Evolutionary conservation across 83 land plant species (phyloP), one percentile per base, ranked within the genome.

Genomic region (Thuja plicata): DNA sequence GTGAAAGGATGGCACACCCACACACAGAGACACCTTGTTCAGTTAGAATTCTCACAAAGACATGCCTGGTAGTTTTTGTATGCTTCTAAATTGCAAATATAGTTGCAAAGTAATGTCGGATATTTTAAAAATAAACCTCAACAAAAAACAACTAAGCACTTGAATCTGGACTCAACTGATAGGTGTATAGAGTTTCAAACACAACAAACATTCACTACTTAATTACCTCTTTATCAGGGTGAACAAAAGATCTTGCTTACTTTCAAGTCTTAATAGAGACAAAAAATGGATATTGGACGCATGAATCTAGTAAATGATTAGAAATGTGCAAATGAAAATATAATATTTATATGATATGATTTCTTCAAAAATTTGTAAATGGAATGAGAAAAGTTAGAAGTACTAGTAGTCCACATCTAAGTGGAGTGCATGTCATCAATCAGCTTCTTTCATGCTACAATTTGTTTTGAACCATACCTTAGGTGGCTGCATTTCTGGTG

Each of bases 401-500:
- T 10, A 40, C 41, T 48, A n/a, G 10, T 24, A 2, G 43, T 81
- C 84, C 27, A 45, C n/a, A 81, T 9, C 15, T 17, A 45, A 43
- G 34, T 43, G 30, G 0, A 45, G 27, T 43, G 9, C 52, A 82
- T 24, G 77, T 45, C n/a, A 16, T 83, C 6, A 83, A 83, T 54
- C 35, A 83, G 4, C 85, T 83, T 24, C 3, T 41, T 40, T 27
- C 11, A 83, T 46, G 21, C 54, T 46, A 48, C 55, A 83, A 46
- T n/a, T 46, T 46, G 55, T 27, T 41, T 83, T 24, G 55, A 8
- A 83, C 55, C 55, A 27, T 92, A 98, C 99, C 96, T 98, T 98
- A 35, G 99, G 99, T 43, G 99, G 97, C 88, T 98, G 91, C 97
- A 96, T 96, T 91, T 98, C 99, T 85, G 99, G 99, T 30, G 97